Evolutionary conservation across 2,329 filamentous ascomycete species (phyloP), one percentile per base, ranked within the genome.

Genomic region (Paecilomyces sp.): DNA sequence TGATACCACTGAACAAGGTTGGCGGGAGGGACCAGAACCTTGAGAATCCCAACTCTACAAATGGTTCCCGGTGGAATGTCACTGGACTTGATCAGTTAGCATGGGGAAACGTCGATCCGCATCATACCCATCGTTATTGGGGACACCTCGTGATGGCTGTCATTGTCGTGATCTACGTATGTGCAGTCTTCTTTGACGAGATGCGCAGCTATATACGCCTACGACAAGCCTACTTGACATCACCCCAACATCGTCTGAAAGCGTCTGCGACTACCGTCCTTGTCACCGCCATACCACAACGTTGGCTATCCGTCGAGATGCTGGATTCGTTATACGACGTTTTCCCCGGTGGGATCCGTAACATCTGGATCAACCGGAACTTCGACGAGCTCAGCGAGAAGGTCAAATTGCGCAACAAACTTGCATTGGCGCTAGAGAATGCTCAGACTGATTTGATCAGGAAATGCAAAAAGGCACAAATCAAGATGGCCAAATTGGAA

Each of bases 351-450:
- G 94, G 94, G 31, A 88, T 99, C 69, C 86, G 91, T 61, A 97
- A 97, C 66, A 90, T 99, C 54, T 99, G 93, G 92, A 87, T 99
- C 67, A 99, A 97, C 61, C 85, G 93, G 62, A 90, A 99, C 70
- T 88, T 91, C 65, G 90, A 92, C 52, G 83, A 88, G 8, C 82
- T 99, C 11, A 83, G 90, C 54, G 88, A 92, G 62, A 97, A 97
- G 71, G 89, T 97, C 54, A 84, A 90, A 55, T 79, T 85, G 63
- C 85, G 94, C 53, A 85, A 92, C 62, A 77, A 83, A 8, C 78
- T 96, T 13, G 91, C 93, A 54, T 73, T 81, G 51, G 79, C 81
- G 59, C 83, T 99, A 0, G 94, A 99, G 70, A 76, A 76, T 8
- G 93, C 93, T 1, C 89, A 97, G 74, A 97, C 91, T 0, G 86